Evolutionary conservation across 1,284 basidiomycete genomes (phyloP), one percentile per base, ranked within the genome.

Genomic region (Rhodotorula sp.): DNA sequence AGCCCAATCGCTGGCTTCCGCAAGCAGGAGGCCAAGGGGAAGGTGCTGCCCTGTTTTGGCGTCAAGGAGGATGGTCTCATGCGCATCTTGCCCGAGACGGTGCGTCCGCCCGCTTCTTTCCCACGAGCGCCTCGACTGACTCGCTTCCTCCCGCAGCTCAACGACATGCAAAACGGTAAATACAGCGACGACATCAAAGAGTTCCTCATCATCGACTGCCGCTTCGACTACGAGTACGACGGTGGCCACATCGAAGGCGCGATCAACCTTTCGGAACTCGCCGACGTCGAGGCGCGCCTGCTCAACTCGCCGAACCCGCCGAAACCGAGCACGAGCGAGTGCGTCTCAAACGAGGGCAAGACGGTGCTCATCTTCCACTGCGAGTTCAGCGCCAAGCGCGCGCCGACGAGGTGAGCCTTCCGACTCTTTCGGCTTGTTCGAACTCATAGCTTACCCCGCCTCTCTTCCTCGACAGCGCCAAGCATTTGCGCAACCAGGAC

Each of bases 11-110:
- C 88, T 63, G 89, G 91, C 0, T 94, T 94, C 79, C 90, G 93
- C n/a, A 90, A 92, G 76, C 92, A 93, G 77, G 94, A 97, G 80
- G 87, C 90, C 32, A 85, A 89, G 72, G 93, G 94, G 57, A 99
- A 99, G 83, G 86, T 95, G 69, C 81, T 99, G 64, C 94, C 95
- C 27, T 99, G 95, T 81, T 90, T 93, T 79, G 88, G 89, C 63
- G 94, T 96, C 65, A 89, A 89, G 65, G 92, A 97, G 76, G 95
- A 99, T 77, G 94, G 95, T 2, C 80, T 99, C 60, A 95, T 98
- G 88, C 86, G 95, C 72, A 92, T 99, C 73, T 88, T 85, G 36
- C 82, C 86, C 27, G 81, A 87, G 70, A 98, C 94, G 73, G 90
- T 94, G 77, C 78, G 86, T 82, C 48, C 64, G 39, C 27, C 2